phyloP scores from a whole-genome alignment of 768 basidiomycete species.

The Suillus sp. region DNA sequence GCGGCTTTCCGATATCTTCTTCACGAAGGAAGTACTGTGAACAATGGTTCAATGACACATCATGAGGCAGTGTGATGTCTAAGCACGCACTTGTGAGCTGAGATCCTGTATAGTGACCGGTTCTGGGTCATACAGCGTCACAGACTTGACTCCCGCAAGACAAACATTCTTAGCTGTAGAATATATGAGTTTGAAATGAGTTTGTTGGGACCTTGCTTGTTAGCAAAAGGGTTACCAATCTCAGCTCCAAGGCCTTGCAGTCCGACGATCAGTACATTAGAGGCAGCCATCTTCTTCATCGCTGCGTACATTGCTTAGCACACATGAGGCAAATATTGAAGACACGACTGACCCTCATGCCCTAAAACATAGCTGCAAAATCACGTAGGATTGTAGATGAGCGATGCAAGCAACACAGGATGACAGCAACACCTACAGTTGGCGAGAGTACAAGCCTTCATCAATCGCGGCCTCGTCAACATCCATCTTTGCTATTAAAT shows the following conservation, averaged over 20 bases:
- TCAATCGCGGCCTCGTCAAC: slow-evolving; percentile 88
- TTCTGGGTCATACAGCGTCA: slow-evolving; percentile 93
- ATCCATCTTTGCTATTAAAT: slow-evolving; percentile 64
- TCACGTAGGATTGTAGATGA: slow-evolving; percentile 20
- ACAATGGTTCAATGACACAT: slow-evolving; percentile 15
- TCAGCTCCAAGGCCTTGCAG: slow-evolving; percentile 92
- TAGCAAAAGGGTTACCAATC: slow-evolving; percentile 63
- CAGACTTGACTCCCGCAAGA: slow-evolving; percentile 96
- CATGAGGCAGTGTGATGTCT: slow-evolving; percentile 8
- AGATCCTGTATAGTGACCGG: slow-evolving; percentile 87
- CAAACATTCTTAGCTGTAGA: slow-evolving; percentile 83
- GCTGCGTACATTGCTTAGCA: slow-evolving; percentile 52
- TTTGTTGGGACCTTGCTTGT: not conserved
- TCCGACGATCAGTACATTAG: slow-evolving; percentile 93
- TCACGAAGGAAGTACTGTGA: slow-evolving; percentile 89
- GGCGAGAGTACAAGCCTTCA: slow-evolving; percentile 91
- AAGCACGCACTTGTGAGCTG: slow-evolving; percentile 77
- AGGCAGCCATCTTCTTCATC: slow-evolving; percentile 98
- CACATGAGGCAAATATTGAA: slow-evolving; percentile 2
- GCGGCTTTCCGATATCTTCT: slow-evolving; percentile 84
- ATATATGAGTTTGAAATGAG: slow-evolving; percentile 15
- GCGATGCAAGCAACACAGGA: slow-evolving; percentile 22
- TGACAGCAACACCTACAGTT: slow-evolving; percentile 62
- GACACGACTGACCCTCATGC: slow-evolving; percentile 73
- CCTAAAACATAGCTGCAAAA: slow-evolving; percentile 84